Percentiles rank a stretch among this genome's conserved stretches.
Evolutionary conservation across 495 filamentous ascomycete species (phyloP).

Genomic region (Aspergillus leporis): DNA sequence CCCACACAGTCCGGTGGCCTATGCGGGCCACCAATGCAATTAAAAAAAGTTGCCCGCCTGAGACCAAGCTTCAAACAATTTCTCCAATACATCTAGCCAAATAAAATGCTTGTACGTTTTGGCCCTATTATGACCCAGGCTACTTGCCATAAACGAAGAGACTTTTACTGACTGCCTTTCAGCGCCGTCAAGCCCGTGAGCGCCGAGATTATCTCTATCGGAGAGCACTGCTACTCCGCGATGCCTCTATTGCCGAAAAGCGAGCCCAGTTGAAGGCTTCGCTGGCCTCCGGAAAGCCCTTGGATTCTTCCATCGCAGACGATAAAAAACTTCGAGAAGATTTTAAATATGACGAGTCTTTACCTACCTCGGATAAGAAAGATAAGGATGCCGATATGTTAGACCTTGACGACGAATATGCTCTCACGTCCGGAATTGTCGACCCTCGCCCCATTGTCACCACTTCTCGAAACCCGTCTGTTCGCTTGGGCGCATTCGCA

Average conservation of each 20-base stretch:
- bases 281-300: slow-evolving; percentile 79
- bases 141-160: not conserved
- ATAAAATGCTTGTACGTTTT: slow-evolving; percentile 46
- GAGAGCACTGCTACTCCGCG: slow-evolving; percentile 72
- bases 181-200: slow-evolving; percentile 76
- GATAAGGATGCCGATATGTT: slow-evolving; percentile 43
- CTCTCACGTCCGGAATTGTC: slow-evolving; percentile 77
- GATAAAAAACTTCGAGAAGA: slow-evolving; percentile 84
- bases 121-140: not conserved
- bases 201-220: slow-evolving; percentile 95
- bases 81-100: slow-evolving; percentile 9
- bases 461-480: slow-evolving; percentile 84
- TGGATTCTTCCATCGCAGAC: slow-evolving; percentile 84
- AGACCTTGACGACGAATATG: slow-evolving; percentile 95
- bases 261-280: slow-evolving; percentile 82
- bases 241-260: slow-evolving; percentile 91
- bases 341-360: slow-evolving; percentile 90
- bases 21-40: slow-evolving; percentile 34
- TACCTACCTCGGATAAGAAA: slow-evolving; percentile 60
- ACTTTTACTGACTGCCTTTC: slow-evolving; percentile 19
- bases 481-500: slow-evolving; percentile 82
- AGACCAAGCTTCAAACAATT: slow-evolving; percentile 6
- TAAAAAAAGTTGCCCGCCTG: slow-evolving; percentile 47
- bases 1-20: slow-evolving; percentile 38
- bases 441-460: slow-evolving; percentile 91